phyloP scores from a whole-genome alignment of 1,284 basidiomycete genomes.

The Tylopilus sp. region DNA sequence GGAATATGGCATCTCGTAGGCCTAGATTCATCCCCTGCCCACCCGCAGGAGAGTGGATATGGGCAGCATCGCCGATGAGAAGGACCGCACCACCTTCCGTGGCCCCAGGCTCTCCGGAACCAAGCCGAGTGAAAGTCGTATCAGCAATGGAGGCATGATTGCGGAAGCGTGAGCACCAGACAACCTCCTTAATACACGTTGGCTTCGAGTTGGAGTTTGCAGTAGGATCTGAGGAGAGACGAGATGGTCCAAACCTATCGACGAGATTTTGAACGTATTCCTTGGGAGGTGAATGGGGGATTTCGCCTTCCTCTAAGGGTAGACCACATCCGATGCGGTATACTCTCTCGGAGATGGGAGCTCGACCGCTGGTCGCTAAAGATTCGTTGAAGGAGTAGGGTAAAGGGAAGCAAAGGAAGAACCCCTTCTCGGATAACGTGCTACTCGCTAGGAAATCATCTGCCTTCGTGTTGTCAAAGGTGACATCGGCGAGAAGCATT shows the following conservation, averaged over 20 bases:
- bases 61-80: constrained; percentile 56
- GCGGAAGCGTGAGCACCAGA: constrained; percentile 53
- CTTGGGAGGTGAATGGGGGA: constrained; percentile 41
- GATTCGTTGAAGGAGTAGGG: constrained; percentile 29
- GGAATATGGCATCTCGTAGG: constrained; percentile 51
- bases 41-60: constrained; percentile 38
- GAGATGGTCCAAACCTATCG: constrained; percentile 44
- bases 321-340: constrained; percentile 48
- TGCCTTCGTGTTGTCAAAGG: constrained; percentile 3
- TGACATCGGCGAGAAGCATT: constrained; percentile 23
- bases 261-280: constrained; percentile 50
- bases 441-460: neutral
- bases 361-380: constrained; percentile 11
- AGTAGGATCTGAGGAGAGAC: constrained; percentile 27
- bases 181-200: constrained; percentile 30
- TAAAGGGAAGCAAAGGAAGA: constrained; percentile 42
- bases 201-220: constrained; percentile 33
- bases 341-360: constrained; percentile 20
- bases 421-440: constrained; percentile 28
- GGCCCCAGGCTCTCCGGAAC: constrained; percentile 5
- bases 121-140: constrained; percentile 40
- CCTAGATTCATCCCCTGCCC: constrained; percentile 63
- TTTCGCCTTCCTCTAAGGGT: constrained; percentile 38
- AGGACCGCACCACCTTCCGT: constrained; percentile 31
- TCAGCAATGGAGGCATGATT: constrained; percentile 51